Conservation (phyloP, 768 basidiomycete genomes). For the Serendipita sp. region DNA sequence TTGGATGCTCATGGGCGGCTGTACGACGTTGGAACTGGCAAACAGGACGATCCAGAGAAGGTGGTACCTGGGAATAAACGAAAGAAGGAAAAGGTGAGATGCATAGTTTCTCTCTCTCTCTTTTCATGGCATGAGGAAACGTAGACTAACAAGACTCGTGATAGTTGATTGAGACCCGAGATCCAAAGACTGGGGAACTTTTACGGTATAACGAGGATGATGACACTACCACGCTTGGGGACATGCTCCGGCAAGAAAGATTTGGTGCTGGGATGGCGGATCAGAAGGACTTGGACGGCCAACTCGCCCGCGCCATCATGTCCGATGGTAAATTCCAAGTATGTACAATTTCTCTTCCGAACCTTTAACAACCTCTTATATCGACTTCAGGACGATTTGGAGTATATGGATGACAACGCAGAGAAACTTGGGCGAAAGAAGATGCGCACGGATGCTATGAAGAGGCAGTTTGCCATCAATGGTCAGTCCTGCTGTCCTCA, state of each 20-base stretch:
- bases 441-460: conserved; percentile 94
- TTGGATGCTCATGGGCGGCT: conserved; percentile 68
- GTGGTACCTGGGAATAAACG: conserved; percentile 51
- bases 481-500: conserved; percentile 30
- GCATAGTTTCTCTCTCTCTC: not conserved
- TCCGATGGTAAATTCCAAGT: conserved; percentile 80
- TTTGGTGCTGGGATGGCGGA: conserved; percentile 80
- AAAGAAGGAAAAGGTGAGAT: conserved; percentile 53
- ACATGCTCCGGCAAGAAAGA: conserved; percentile 76
- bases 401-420: conserved; percentile 95
- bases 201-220: conserved; percentile 84
- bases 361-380: not conserved
- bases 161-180: conserved; percentile 67
- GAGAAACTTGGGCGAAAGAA: conserved; percentile 84
- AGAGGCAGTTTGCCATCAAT: conserved; percentile 89
- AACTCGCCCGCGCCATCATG: conserved; percentile 78
- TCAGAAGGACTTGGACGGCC: conserved; percentile 81
- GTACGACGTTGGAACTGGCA: conserved; percentile 80
- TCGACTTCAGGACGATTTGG: conserved; percentile 52
- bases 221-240: conserved; percentile 62
- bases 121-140: not conserved
- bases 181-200: conserved; percentile 79
- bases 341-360: conserved; percentile 11
- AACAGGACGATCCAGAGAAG: conserved; percentile 33
- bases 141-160: not conserved